These are phyloP conservation scores for Capsicum pubescens DNA, from an alignment of 257 asterid species.

Conservation along the genomic window DNA sequence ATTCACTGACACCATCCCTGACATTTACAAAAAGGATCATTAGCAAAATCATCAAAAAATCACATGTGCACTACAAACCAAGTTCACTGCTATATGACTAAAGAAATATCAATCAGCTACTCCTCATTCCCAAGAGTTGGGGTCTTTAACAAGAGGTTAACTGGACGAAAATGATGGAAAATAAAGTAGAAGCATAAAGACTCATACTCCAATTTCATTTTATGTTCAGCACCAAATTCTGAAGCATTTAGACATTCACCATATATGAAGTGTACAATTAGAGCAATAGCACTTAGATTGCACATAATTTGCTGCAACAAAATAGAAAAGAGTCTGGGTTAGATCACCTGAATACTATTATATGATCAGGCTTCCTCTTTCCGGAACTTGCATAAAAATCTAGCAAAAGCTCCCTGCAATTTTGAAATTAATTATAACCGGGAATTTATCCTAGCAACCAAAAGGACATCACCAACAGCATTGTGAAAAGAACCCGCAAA, in stretches of 20 bases:
- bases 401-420: conserved; percentile 69
- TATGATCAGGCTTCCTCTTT: conserved; percentile 83
- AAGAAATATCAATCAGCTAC: neutral
- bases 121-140: neutral
- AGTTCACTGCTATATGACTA: neutral
- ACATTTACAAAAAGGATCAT: neutral
- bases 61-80: neutral
- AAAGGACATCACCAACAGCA: conserved; percentile 9
- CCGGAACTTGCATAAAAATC: conserved; percentile 79
- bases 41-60: neutral
- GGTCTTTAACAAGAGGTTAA: neutral
- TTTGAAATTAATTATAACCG: neutral
- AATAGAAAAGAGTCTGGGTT: neutral
- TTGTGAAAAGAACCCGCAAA: neutral
- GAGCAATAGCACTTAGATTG: neutral
- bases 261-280: neutral
- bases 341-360: conserved; percentile 80
- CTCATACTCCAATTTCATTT: neutral
- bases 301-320: neutral
- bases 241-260: conserved; percentile 8
- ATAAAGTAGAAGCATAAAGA: neutral
- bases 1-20: conserved; percentile 94
- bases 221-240: neutral
- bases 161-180: neutral
- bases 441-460: neutral